Conservation (phyloP, 768 basidiomycete species). For the Fomitopsis serialis region DNA sequence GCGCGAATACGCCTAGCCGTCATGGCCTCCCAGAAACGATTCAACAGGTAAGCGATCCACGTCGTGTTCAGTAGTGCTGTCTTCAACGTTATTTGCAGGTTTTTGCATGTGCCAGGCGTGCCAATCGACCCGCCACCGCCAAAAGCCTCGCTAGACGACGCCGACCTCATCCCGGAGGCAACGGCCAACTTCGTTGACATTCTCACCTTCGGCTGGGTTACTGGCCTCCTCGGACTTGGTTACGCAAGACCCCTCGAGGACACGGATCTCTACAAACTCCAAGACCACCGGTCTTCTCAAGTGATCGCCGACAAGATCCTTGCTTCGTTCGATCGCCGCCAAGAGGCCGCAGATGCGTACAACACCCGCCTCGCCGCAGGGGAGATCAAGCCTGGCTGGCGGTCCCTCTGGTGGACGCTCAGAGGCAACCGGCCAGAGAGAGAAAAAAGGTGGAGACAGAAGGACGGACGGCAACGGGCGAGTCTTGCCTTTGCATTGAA, state of each 20-base stretch:
- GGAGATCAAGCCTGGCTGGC: slow-evolving; percentile 49
- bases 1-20: too few species aligned
- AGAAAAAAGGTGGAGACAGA: slow-evolving; percentile 61
- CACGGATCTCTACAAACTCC: slow-evolving; percentile 76
- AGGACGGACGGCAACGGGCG: slow-evolving; percentile 53
- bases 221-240: slow-evolving; percentile 64
- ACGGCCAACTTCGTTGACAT: slow-evolving; percentile 53
- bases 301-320: slow-evolving; percentile 59
- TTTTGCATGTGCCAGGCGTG: slow-evolving; percentile 16
- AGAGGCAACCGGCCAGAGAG: slow-evolving; percentile 45
- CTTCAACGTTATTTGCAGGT: not conserved
- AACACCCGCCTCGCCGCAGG: slow-evolving; percentile 66
- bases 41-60: not conserved
- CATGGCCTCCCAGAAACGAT: not conserved
- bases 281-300: slow-evolving; percentile 52
- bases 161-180: slow-evolving; percentile 58
- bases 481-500: slow-evolving; percentile 70
- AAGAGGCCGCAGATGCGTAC: slow-evolving; percentile 55
- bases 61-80: not conserved
- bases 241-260: slow-evolving; percentile 79
- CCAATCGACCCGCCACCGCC: slow-evolving; percentile 33
- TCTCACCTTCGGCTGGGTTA: slow-evolving; percentile 74
- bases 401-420: slow-evolving; percentile 54
- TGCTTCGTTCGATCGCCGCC: slow-evolving; percentile 56
- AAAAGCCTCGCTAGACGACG: slow-evolving; percentile 51